These are phyloP conservation scores for Carex myosuroides DNA, from an alignment of 176 grass and related monocot genomes.

Conservation along the genomic window DNA sequence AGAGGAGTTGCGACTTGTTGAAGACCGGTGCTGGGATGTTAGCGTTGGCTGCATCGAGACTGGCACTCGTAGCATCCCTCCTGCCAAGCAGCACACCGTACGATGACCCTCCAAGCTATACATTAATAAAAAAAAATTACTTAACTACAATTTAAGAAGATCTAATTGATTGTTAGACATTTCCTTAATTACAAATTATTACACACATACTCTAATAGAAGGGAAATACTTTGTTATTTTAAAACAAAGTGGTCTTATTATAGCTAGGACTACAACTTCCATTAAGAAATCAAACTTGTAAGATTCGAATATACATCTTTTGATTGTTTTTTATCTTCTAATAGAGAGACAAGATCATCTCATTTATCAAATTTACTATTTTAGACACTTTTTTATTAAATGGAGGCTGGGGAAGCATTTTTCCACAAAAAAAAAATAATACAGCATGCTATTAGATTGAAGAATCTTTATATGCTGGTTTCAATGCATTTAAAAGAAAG, in stretches of 20 bases:
- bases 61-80: slow-evolving; percentile 56
- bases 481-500: background rate
- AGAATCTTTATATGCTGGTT: background rate
- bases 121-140: background rate
- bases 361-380: background rate
- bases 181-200: background rate
- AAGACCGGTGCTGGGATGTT: slow-evolving; percentile 49
- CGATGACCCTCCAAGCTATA: slow-evolving; percentile 56
- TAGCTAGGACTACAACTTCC: too few relatives aligned
- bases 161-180: background rate
- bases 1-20: slow-evolving; percentile 37
- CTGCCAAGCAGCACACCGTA: slow-evolving; percentile 62
- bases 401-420: background rate
- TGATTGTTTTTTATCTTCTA: too few relatives aligned
- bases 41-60: slow-evolving; percentile 31
- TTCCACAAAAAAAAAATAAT: background rate
- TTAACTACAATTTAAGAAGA: too few relatives aligned
- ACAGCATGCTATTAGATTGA: background rate
- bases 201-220: background rate
- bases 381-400: background rate
- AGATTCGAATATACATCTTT: too few relatives aligned
- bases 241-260: too few relatives aligned
- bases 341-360: too few relatives aligned
- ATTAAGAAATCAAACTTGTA: too few relatives aligned
- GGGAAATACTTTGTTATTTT: background rate